Conservation (phyloP, 306 rosid species). For the Neltuma alba region DNA sequence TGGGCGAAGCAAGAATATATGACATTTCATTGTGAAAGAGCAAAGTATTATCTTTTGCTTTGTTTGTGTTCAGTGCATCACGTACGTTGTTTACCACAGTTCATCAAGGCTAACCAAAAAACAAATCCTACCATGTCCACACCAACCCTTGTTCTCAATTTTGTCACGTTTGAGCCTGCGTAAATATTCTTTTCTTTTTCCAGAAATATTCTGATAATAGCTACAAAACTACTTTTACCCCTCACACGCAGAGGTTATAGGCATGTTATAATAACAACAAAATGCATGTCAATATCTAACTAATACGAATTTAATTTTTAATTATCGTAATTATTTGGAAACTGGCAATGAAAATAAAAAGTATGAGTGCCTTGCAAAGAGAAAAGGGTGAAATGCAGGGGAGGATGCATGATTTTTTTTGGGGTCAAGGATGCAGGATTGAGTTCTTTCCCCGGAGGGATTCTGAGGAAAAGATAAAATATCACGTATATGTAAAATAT, state of each 20-base stretch:
- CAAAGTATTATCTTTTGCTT: not conserved
- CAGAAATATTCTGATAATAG: not conserved
- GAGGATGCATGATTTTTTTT: no score
- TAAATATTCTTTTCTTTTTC: no score
- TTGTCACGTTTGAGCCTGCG: not conserved
- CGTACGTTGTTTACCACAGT: not conserved
- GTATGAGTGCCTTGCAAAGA: no score
- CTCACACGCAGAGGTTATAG: no score
- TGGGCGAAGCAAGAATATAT: not conserved
- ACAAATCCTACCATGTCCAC: not conserved
- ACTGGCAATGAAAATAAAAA: no score
- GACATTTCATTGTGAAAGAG: not conserved
- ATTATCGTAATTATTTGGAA: no score
- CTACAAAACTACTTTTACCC: not conserved
- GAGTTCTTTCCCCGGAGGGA: not conserved
- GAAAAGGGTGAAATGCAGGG: not conserved
- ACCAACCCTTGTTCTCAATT: not conserved
- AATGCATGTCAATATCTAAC: no score
- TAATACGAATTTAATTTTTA: no score
- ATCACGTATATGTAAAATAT: no score
- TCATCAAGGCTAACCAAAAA: not conserved
- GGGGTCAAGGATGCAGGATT: not conserved
- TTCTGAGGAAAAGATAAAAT: not conserved
- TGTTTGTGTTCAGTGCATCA: not conserved
- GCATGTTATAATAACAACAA: no score